A percentile compares a stretch with the other conserved stretches of the same genome.
Evolutionary conservation across 371 early-diverging fungal species (phyloP).

Genomic region (Mucor irregularis): DNA sequence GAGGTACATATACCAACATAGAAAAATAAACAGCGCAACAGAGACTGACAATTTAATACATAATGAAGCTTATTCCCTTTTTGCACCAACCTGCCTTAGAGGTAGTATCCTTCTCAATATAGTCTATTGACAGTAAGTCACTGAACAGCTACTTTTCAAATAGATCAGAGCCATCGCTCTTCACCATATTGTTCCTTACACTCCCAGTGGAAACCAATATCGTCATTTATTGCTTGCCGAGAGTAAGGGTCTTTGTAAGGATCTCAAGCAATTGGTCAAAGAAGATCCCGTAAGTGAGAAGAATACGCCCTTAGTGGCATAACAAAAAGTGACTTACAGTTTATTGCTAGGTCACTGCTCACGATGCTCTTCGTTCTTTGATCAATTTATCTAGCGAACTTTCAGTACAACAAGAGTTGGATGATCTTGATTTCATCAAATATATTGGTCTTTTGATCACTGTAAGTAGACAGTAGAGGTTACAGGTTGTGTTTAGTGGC

Average conservation of each 20-base stretch:
- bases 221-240: slow-evolving; percentile 64
- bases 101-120: slow-evolving; percentile 34
- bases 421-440: slow-evolving; percentile 67
- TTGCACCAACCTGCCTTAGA: slow-evolving; percentile 65
- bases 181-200: slow-evolving; percentile 77
- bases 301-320: too few relatives aligned
- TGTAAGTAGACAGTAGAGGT: too few relatives aligned
- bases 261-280: slow-evolving; percentile 67
- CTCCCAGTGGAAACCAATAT: slow-evolving; percentile 62
- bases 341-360: slow-evolving; percentile 67
- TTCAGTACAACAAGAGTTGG: slow-evolving; percentile 58
- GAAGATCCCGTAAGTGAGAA: slow-evolving; percentile 76
- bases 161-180: slow-evolving; percentile 81
- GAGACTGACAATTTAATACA: not conserved
- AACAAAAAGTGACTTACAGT: not conserved
- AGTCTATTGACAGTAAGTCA: not conserved
- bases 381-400: slow-evolving; percentile 82
- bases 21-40: not conserved
- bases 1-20: slow-evolving; percentile 5
- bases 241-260: slow-evolving; percentile 59
- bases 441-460: slow-evolving; percentile 69
- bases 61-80: slow-evolving; percentile 64
- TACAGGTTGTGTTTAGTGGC: too few relatives aligned
- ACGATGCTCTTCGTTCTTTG: slow-evolving; percentile 79
- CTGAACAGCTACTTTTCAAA: too few relatives aligned